These are phyloP conservation scores for Ampelocalamus luodianensis DNA, from an alignment of 176 grass and related monocot species.

Conservation along the genomic window DNA sequence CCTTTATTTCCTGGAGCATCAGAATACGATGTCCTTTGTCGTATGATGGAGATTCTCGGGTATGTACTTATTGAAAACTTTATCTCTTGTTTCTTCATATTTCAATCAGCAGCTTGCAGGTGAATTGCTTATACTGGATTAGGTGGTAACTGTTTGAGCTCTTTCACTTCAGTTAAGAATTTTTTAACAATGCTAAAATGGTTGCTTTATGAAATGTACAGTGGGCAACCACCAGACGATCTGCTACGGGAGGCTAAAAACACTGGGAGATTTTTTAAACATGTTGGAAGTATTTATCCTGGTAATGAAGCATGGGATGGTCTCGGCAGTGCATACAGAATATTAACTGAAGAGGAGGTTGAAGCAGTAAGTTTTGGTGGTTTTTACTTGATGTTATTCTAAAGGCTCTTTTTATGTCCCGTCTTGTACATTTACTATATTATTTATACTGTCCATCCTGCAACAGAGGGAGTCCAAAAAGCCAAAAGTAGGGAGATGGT, in stretches of 20 bases:
- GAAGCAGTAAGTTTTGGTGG: conserved; percentile 71
- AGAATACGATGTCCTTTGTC: conserved; percentile 90
- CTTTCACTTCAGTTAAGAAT: conserved; percentile 40
- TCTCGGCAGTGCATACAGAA: conserved; percentile 63
- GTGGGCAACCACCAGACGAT: conserved; percentile 88
- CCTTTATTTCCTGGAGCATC: conserved; percentile 98
- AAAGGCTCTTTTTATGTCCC: conserved; percentile 26
- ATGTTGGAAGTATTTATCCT: conserved; percentile 70
- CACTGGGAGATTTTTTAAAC: conserved; percentile 81
- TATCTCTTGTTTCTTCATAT: conserved; percentile 33
- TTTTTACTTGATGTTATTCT: conserved; percentile 35
- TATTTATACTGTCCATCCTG: conserved; percentile 33
- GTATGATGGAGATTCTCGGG: conserved; percentile 92
- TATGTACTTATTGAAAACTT: conserved; percentile 47
- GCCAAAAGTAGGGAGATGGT: conserved; percentile 81
- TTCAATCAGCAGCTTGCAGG: conserved; percentile 19
- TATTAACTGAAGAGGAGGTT: conserved; percentile 82
- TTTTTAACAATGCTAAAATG: conserved; percentile 22
- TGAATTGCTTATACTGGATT: conserved; percentile 15
- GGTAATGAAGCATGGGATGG: conserved; percentile 44
- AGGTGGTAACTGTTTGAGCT: conserved; percentile 24
- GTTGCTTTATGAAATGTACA: conserved; percentile 46
- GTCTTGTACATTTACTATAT: conserved; percentile 25
- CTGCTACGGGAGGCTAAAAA: conserved; percentile 84
- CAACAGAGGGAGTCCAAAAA: conserved; percentile 81